Percentiles rank a stretch among this genome's conserved stretches.
Evolutionary conservation across 2,329 filamentous ascomycete species (phyloP).

Genomic region (Cladosporium sp.): DNA sequence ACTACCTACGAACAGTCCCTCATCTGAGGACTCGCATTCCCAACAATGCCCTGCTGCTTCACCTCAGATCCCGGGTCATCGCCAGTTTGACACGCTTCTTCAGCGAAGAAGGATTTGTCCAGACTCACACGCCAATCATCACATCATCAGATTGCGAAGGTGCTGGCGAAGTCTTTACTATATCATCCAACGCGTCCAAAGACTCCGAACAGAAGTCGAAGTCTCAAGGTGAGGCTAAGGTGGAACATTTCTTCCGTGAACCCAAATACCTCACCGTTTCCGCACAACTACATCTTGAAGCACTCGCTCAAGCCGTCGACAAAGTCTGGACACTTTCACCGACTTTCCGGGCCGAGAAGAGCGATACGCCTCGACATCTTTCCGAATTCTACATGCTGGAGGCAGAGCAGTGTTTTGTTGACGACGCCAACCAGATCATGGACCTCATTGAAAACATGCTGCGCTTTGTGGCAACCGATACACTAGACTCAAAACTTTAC

Average conservation of each 20-base stretch:
- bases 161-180: slow-evolving; percentile 84
- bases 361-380: slow-evolving; percentile 86
- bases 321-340: slow-evolving; percentile 93
- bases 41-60: slow-evolving; percentile 72
- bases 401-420: slow-evolving; percentile 76
- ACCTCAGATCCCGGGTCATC: slow-evolving; percentile 76
- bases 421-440: slow-evolving; percentile 67
- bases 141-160: slow-evolving; percentile 97
- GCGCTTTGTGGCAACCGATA: slow-evolving; percentile 48
- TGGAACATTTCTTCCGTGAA: slow-evolving; percentile 67
- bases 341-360: slow-evolving; percentile 88
- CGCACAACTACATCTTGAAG: slow-evolving; percentile 88
- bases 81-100: slow-evolving; percentile 73
- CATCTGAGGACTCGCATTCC: slow-evolving; percentile 81
- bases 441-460: slow-evolving; percentile 75
- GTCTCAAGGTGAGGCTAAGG: slow-evolving; percentile 26
- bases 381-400: slow-evolving; percentile 99
- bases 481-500: slow-evolving; percentile 48
- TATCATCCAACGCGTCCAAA: slow-evolving; percentile 38
- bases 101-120: slow-evolving; percentile 62
- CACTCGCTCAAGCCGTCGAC: slow-evolving; percentile 78
- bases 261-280: slow-evolving; percentile 97
- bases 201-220: slow-evolving; percentile 26
- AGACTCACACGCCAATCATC: slow-evolving; percentile 89
- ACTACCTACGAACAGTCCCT: slow-evolving; percentile 82